Percentiles rank a stretch among this genome's conserved stretches.
phyloP scores from a whole-genome alignment of 306 rosid species.

The Lagenaria siceraria region DNA sequence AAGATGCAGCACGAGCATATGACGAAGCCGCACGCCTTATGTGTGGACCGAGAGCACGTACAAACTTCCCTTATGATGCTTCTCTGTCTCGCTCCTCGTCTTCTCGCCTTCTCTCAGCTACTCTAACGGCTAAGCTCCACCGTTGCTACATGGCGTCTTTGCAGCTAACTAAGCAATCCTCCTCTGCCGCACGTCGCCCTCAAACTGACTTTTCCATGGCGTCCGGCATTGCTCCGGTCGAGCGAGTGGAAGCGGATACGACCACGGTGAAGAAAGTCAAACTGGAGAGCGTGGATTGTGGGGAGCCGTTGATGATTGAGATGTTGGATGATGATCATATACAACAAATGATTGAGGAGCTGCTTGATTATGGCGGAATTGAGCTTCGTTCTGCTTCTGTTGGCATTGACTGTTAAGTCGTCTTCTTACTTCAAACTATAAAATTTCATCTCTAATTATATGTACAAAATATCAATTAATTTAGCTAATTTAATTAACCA shows the following conservation, averaged over 20 bases:
- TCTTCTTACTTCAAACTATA: background rate
- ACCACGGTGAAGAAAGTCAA: conserved; percentile 26
- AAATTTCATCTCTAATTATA: background rate
- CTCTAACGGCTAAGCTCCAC: conserved; percentile 75
- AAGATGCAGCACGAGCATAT: conserved; percentile 86
- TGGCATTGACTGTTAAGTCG: background rate
- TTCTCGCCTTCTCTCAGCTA: conserved; percentile 79
- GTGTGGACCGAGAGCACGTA: conserved; percentile 81
- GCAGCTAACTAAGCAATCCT: conserved; percentile 49
- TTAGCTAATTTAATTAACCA: background rate
- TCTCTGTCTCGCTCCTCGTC: conserved; percentile 56
- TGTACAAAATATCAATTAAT: background rate
- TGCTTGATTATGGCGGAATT: conserved; percentile 68
- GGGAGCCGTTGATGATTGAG: conserved; percentile 24
- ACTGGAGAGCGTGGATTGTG: conserved; percentile 23
- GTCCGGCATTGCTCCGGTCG: background rate
- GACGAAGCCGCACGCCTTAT: conserved; percentile 93
- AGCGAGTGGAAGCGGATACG: background rate
- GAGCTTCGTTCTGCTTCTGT: conserved; percentile 44
- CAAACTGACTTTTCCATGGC: background rate
- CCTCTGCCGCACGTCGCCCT: background rate
- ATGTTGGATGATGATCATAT: conserved; percentile 75
- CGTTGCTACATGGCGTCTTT: conserved; percentile 79
- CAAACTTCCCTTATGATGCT: conserved; percentile 83
- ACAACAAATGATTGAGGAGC: conserved; percentile 86